Base-by-base conservation (phyloP, 306 rosid species). In the Vigna unguiculata region DNA sequence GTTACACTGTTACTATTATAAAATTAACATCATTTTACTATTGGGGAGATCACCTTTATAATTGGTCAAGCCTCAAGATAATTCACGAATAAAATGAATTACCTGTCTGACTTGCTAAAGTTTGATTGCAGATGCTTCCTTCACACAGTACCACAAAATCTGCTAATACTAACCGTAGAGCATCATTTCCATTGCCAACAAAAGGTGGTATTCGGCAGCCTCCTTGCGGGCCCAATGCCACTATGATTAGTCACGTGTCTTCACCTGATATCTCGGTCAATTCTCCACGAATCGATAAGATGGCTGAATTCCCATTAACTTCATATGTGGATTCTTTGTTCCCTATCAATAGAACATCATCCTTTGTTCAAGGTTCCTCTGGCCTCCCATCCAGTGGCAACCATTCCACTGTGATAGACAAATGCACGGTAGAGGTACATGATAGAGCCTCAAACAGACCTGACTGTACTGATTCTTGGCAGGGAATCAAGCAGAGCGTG, bases 271-370 rank as follows among this genome's bases (percentile, higher is more conserved):
- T 96, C 71, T 96, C 99, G 0, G 98, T 96, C 76, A 96, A 92
- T 82, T 89, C 99, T 60, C 99, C 99, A 36, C 90, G 97, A 16
- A 96, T 96, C 15, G 99, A 96, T 79, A 86, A 92, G 88, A 96
- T 96, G 46, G 98, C 97, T 71, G 99, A 96, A 83, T 96, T 96
- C 73, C 98, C 98, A 20, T 78, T 92, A 74, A 83, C 97, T 77
- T 88, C 98, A 2, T 86, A 87, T 43, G 97, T 92, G 49, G 91
- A 90, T 48, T 81, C 81, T 1, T 76, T 83, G 67, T 78, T 89
- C 64, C 90, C 86, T 17, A 47, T 85, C 68, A 83, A 62, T 32
- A 87, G 78, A 75, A 64, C 88, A 43, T 57, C 87, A 59, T 46
- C 83, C 48, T 82, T 86, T 17, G 86, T 47, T 46, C 94, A 81